Conservation (phyloP, 306 rosid species). For the Ziziphus jujuba region DNA sequence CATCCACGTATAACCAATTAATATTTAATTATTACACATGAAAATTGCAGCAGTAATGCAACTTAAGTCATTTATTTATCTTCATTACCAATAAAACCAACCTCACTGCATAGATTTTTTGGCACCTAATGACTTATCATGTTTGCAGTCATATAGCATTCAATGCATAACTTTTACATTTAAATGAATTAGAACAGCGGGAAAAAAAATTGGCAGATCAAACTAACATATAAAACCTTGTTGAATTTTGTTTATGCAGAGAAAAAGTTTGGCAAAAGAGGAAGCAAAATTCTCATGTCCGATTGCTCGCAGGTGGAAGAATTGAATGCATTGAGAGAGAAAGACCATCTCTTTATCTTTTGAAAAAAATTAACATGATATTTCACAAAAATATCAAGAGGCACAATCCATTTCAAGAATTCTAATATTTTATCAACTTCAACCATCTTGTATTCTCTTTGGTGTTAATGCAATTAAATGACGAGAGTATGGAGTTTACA, state of each 20-base stretch:
- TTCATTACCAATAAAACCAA: background rate
- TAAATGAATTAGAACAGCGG: background rate
- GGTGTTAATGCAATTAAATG: conserved; percentile 5
- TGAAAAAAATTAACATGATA: conserved; percentile 34
- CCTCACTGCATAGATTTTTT: background rate
- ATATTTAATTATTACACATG: background rate
- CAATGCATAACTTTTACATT: background rate
- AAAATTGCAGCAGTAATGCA: background rate
- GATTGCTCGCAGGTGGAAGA: conserved; percentile 78
- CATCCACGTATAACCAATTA: background rate
- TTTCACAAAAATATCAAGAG: conserved; percentile 6
- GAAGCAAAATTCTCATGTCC: conserved; percentile 64
- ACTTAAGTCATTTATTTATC: background rate
- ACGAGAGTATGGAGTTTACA: conserved; percentile 24
- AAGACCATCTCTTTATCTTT: conserved; percentile 62
- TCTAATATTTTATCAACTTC: conserved; percentile 2
- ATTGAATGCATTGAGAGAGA: conserved; percentile 61
- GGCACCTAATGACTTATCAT: background rate
- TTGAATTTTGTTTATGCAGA: conserved; percentile 47
- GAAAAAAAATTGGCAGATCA: background rate
- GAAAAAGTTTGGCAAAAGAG: conserved; percentile 64
- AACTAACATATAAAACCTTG: background rate
- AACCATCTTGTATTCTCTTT: background rate
- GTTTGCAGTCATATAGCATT: background rate
- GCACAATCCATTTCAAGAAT: background rate